Base-by-base conservation (phyloP, 192 early-diverging fungal species). In the Coemansia sp. region DNA sequence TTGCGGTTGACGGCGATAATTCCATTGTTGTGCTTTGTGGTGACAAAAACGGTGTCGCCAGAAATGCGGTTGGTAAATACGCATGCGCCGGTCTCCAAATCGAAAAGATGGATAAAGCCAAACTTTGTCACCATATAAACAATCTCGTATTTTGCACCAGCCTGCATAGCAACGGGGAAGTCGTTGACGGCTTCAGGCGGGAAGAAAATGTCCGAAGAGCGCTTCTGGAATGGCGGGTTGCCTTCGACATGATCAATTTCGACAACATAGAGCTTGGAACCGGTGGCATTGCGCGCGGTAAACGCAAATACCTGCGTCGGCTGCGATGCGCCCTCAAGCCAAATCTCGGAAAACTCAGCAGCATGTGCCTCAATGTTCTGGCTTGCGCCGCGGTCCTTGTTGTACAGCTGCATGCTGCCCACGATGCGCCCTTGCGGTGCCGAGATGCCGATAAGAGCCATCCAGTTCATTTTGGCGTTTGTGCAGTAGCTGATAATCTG, bases 11-110 rank as follows among this genome's bases (percentile, higher is more conserved):
- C 90, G 45, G 89, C 94, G 67, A 99, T 91, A 29, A 99, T 88
- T 51, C 97, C 97, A 61, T 89, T 87, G 51, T 95, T 88, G 63
- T 95, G 87, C 71, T 95, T 94, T 45, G 94, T 89, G 63, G 96
- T 96, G 16, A 94, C 92, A 89, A 99, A 99, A 58, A 99, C 94
- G n/a, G 97, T 97, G 60, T 98, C 97, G 20, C 92, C 92, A 72
- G 90, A 94, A 68, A 98, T 97, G 61, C 97, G 87, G 84, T 99
- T 98, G 89, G 94, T 94, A 84, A 94, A 99, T 56, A 99, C 90
- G 77, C 94, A 95, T 18, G 89, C 87, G 33, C 93, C 95, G 14
- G 93, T 87, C 78, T 98, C 97, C 36, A 99, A 83, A 68, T 99
- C 97, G 79, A 95, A 98, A 31, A 99, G 80, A 69, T 98, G 96